Evolutionary conservation across 2,329 filamentous ascomycete genomes (phyloP).

Genomic region (Blumeriella jaapii): DNA sequence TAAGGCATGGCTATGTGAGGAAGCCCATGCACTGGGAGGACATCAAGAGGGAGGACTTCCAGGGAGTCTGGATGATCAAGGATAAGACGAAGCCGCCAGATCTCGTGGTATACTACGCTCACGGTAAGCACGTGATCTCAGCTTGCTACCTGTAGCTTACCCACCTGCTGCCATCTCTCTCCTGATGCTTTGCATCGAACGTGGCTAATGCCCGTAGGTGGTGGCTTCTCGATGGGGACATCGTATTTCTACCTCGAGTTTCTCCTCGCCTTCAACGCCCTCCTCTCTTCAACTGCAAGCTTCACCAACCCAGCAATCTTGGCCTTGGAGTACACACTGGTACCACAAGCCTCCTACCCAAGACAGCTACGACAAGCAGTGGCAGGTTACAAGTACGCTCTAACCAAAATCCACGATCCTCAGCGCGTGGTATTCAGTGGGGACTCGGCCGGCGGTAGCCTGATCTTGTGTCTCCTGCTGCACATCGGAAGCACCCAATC

Average conservation of each 20-base stretch:
- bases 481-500: slow-evolving; percentile 36
- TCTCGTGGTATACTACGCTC: slow-evolving; percentile 70
- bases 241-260: slow-evolving; percentile 80
- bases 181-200: no score
- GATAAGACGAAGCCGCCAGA: slow-evolving; percentile 53
- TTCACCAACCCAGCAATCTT: slow-evolving; percentile 71
- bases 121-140: slow-evolving; percentile 41
- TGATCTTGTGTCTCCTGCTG: slow-evolving; percentile 63
- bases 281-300: slow-evolving; percentile 42
- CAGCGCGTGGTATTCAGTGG: slow-evolving; percentile 60
- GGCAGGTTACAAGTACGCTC: slow-evolving; percentile 7
- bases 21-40: slow-evolving; percentile 55
- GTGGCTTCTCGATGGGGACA: slow-evolving; percentile 76
- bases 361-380: slow-evolving; percentile 11
- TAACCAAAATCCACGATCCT: slow-evolving; percentile 36
- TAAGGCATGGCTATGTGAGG: slow-evolving; percentile 55
- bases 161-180: no score
- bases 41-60: slow-evolving; percentile 41
- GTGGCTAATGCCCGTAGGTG: no score
- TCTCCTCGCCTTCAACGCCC: slow-evolving; percentile 56
- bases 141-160: not conserved
- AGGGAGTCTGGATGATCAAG: slow-evolving; percentile 59
- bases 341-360: slow-evolving; percentile 10
- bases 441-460: slow-evolving; percentile 67
- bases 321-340: slow-evolving; percentile 35